Conservation (phyloP, 495 filamentous ascomycete species). For the Paragyromitra xinjiangensis region DNA sequence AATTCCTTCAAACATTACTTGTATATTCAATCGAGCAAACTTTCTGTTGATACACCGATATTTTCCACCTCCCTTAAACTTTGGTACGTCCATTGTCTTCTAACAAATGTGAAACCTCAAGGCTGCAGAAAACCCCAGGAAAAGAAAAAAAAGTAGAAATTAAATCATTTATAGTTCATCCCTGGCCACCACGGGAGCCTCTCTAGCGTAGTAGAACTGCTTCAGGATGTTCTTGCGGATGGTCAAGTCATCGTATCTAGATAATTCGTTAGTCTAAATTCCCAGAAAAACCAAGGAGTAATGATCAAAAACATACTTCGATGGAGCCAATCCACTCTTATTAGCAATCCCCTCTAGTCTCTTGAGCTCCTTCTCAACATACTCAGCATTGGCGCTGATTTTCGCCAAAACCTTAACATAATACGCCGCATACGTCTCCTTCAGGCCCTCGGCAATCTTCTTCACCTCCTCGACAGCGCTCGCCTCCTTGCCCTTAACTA, state of each 20-base stretch:
- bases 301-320: constrained; percentile 64
- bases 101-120: not conserved
- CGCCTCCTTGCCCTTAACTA: constrained; percentile 65
- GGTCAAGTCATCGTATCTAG: constrained; percentile 78
- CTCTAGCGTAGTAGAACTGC: constrained; percentile 70
- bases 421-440: constrained; percentile 90
- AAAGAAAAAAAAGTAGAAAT: constrained; percentile 23
- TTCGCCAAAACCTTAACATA: constrained; percentile 91
- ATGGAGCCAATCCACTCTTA: constrained; percentile 83
- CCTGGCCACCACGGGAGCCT: constrained; percentile 57
- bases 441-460: constrained; percentile 72
- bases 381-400: constrained; percentile 75
- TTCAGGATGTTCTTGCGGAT: constrained; percentile 87
- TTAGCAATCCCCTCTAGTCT: constrained; percentile 79
- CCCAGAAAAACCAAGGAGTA: not conserved
- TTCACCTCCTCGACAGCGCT: constrained; percentile 72
- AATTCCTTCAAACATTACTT: constrained; percentile 12
- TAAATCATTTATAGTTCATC: constrained; percentile 42
- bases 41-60: constrained; percentile 22
- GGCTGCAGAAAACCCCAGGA: not conserved
- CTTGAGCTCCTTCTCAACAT: constrained; percentile 84
- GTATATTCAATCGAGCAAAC: not conserved
- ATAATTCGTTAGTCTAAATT: constrained; percentile 26
- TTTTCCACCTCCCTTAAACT: not conserved
- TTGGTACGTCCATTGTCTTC: constrained; percentile 3